Evolutionary conservation across 2,329 filamentous ascomycete genomes (phyloP).

Genomic region (Trichoderma harzianum): DNA sequence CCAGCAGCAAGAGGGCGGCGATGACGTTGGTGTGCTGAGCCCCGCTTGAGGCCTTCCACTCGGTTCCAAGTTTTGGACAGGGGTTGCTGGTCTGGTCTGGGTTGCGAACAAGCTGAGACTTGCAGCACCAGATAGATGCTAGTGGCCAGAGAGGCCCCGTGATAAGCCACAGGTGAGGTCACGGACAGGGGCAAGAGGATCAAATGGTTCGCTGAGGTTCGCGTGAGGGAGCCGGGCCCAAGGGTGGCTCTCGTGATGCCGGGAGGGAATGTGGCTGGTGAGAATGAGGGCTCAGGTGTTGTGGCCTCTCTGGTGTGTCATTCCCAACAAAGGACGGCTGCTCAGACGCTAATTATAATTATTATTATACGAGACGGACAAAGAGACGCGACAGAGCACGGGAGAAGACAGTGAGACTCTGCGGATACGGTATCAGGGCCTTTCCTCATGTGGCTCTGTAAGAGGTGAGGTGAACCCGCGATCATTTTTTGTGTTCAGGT

Average conservation of each 20-base stretch:
- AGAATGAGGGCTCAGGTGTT: neutral
- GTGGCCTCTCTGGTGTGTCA: neutral
- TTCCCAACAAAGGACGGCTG: neutral
- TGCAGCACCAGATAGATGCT: neutral
- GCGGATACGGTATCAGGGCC: neutral
- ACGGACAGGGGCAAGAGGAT: neutral
- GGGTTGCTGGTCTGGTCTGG: neutral
- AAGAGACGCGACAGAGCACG: neutral
- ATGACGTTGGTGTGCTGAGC: constrained; percentile 20
- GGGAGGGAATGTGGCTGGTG: constrained; percentile 10
- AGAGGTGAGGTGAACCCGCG: neutral
- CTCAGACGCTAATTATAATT: neutral
- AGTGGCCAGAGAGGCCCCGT: constrained; percentile 11
- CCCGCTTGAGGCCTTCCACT: constrained; percentile 17
- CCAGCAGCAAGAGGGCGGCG: neutral
- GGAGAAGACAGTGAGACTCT: neutral
- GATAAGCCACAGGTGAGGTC: constrained; percentile 17
- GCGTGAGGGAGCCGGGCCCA: neutral
- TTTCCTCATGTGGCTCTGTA: constrained; percentile 8
- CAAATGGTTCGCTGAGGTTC: neutral
- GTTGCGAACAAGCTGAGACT: neutral
- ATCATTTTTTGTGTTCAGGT: constrained; percentile 12
- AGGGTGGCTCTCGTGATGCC: constrained; percentile 6
- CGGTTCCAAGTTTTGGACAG: constrained; percentile 17
- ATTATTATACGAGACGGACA: neutral